Base-by-base conservation (phyloP, 2,329 filamentous ascomycete genomes). In the Fusarium caatingaense region DNA sequence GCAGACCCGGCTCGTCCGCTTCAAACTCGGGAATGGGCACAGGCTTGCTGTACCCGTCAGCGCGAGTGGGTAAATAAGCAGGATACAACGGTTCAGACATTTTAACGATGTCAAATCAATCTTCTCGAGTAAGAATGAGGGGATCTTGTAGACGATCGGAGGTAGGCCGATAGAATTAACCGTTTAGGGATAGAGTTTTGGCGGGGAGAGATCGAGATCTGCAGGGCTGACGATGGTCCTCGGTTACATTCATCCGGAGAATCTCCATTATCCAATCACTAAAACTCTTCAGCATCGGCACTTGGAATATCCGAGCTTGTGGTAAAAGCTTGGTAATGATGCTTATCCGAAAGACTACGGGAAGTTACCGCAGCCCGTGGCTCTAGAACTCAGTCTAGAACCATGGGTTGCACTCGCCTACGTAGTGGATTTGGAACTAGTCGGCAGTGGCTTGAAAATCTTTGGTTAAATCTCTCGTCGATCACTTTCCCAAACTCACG, bases 51-150 rank as follows among this genome's bases (percentile, higher is more conserved):
- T 72, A 79, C 4, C 78, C 78, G n/a, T 78, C 76, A 0, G 76
- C 72, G 49, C 78, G 71, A 28, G 76, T 79, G 27, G 78, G 78
- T 11, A 79, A 68, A 45, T 79, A 79, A 9, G 72, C 71, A 41
- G 78, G 76, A 60, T 79, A 79, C 9, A 78, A 46, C 8, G 78
- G 78, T 13, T 69, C 64, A 10, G 50, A 71, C 60, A 60, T 66
- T 20, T 15, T 13, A 1, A 0, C 37, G 51, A 44, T 56, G 42
- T 28, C 51, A 18, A 58, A 46, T 42, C 5, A 28, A 28, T 6
- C 5, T 28, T 28, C 5, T 12, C 27, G 11, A 12, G 27, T 28
- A 12, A 28, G 5, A 28, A 13, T 30, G 28, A 30, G 28, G 28
- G 12, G 28, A 30, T 30, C 28, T 30, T 30, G 28, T 30, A 30